Evolutionary conservation across 2,329 filamentous ascomycete species (phyloP), one percentile per base, ranked within the genome.

Genomic region (Penicillium concentricum): DNA sequence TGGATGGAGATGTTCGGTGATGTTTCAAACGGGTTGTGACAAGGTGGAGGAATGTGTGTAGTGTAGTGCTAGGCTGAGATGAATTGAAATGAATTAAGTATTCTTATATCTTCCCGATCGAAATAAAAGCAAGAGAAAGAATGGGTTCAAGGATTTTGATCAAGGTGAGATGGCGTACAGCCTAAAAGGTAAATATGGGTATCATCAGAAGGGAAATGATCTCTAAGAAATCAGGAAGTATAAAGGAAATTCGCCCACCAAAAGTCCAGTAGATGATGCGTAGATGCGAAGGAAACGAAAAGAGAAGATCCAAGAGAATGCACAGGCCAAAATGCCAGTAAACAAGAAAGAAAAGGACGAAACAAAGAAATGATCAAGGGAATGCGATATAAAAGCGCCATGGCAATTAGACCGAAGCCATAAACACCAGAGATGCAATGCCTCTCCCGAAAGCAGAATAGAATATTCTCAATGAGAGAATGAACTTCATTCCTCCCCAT

Each of bases 131-230:
- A 10, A 47, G 22, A 38, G 24, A 59, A 38, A 47, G 42, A 44
- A 20, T 56, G 18, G 30, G 44, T 38, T 41, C 48, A 34, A 45
- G 43, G 38, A 47, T 58, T 24, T 57, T 50, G 35, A 51, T 58
- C 49, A 41, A 39, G 48, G 26, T 51, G 52, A 56, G 53, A 47
- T 50, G 47, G 52, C 46, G 39, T 54, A 26, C 20, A 55, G 56
- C 51, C 46, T 28, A 41, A 54, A 57, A 46, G 47, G 46, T 60
- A 57, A 64, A 62, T 64, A 61, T 67, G 68, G 68, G 68, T 70
- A 71, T 71, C 66, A 69, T 69, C 56, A 65, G 62, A 66, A 66
- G 44, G 49, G 48, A 45, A 52, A 26, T 52, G 48, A 56, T 52
- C 35, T 52, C 42, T 51, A 37, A 42, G 24, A 51, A 57, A 56